Evolutionary conservation across 1,139 yeast genomes (phyloP).

Genomic region (Zygoascus hellenicus): DNA sequence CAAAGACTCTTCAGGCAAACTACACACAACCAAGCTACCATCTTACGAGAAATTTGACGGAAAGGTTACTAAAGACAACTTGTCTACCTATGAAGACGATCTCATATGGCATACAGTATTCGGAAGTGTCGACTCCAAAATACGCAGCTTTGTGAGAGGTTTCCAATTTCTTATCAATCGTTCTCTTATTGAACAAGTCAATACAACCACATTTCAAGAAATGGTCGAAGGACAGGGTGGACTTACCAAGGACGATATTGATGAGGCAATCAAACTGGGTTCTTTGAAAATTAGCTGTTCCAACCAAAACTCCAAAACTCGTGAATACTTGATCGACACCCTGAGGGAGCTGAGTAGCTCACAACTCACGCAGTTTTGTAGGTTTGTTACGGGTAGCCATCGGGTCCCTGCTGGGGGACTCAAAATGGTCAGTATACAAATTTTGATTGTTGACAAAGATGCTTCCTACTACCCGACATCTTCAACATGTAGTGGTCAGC

Average conservation of each 20-base stretch:
- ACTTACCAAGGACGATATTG: constrained; percentile 18
- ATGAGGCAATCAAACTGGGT: constrained; percentile 12
- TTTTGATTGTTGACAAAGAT: constrained; percentile 23
- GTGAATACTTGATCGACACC: constrained; percentile 22
- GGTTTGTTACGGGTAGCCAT: constrained; percentile 30
- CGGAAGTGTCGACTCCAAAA: background rate
- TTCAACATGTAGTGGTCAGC: constrained; percentile 26
- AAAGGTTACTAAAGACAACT: constrained; percentile 18
- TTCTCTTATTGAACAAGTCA: background rate
- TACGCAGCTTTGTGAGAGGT: constrained; percentile 5
- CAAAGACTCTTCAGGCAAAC: constrained; percentile 11
- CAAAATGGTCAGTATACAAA: constrained; percentile 17
- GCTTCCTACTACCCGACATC: constrained; percentile 25
- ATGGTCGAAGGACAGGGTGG: constrained; percentile 23
- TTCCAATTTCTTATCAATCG: constrained; percentile 6
- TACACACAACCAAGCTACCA: constrained; percentile 13
- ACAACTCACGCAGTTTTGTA: constrained; percentile 21
- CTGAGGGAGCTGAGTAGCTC: constrained; percentile 19
- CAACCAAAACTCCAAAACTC: constrained; percentile 17
- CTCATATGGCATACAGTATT: constrained; percentile 12
- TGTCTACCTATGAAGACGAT: constrained; percentile 18
- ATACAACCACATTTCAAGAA: constrained; percentile 14
- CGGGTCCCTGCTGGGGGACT: constrained; percentile 26
- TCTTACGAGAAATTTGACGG: constrained; percentile 14
- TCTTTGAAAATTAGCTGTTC: background rate